Conservation (phyloP, 805 yeast genomes). For the Metschnikowia baotianmanensis region DNA sequence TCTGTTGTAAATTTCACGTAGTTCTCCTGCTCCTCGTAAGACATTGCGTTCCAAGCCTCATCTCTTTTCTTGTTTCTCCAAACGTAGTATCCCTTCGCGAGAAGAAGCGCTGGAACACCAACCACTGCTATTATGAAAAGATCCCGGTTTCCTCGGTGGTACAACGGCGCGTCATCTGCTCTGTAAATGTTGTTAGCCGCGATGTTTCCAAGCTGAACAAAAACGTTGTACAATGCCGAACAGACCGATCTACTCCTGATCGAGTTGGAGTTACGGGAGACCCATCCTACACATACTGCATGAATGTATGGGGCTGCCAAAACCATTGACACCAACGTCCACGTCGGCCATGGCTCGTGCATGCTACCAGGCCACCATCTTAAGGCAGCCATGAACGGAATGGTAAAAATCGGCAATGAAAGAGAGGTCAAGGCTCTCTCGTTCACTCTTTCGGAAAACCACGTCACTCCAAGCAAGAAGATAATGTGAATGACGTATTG, state of each 20-base stretch:
- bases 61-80: conserved; percentile 45
- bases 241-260: conserved; percentile 65
- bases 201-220: conserved; percentile 57
- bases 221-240: conserved; percentile 64
- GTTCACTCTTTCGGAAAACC: conserved; percentile 24
- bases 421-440: conserved; percentile 24
- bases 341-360: conserved; percentile 42
- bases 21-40: conserved; percentile 46
- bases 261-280: conserved; percentile 59
- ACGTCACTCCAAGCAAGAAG: conserved; percentile 21
- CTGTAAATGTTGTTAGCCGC: conserved; percentile 56
- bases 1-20: conserved; percentile 49
- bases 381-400: conserved; percentile 32
- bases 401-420: conserved; percentile 25
- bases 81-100: conserved; percentile 37
- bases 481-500: conserved; percentile 31
- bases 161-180: conserved; percentile 55
- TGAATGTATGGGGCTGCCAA: conserved; percentile 50
- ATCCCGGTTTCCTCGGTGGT: conserved; percentile 53
- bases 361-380: conserved; percentile 43
- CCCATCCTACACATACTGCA: conserved; percentile 58
- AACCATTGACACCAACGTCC: conserved; percentile 34
- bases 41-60: conserved; percentile 48
- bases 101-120: conserved; percentile 17
- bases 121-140: conserved; percentile 33